Evolutionary conservation across 148 eudicot species (phyloP).

Genomic region (Rhododendron mucronatum): DNA sequence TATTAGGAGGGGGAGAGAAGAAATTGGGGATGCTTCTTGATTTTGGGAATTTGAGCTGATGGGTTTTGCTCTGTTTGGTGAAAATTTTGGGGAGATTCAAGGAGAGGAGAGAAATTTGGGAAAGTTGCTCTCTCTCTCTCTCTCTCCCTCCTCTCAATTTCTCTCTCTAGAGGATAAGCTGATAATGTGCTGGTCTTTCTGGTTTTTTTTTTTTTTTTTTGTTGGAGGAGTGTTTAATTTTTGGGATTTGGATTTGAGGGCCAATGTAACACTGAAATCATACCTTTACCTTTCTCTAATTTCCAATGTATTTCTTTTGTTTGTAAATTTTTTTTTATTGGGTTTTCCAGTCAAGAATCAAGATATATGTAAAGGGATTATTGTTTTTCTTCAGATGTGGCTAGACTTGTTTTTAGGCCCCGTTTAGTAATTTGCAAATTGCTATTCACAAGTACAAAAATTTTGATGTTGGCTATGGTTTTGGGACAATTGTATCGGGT

Average conservation of each 20-base stretch:
- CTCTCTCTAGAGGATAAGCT: neutral
- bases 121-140: neutral
- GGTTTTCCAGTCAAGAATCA: neutral
- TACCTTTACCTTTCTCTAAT: neutral
- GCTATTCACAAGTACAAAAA: neutral
- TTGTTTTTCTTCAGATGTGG: neutral
- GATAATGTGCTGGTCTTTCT: neutral
- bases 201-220: neutral
- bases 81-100: neutral
- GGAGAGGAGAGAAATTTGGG: neutral
- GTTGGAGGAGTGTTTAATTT: neutral
- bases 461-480: neutral
- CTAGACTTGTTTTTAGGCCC: neutral
- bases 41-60: neutral
- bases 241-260: neutral
- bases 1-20: neutral
- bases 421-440: neutral
- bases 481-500: neutral
- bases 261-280: neutral
- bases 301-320: neutral
- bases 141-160: neutral
- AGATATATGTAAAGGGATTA: neutral
- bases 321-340: neutral
- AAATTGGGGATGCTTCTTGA: conserved; percentile 1
- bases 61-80: neutral